Percentiles rank a stretch among this genome's conserved stretches.
These are phyloP conservation scores for Artomyces pyxidatus DNA, from an alignment of 768 basidiomycete genomes.

Conservation along the genomic window DNA sequence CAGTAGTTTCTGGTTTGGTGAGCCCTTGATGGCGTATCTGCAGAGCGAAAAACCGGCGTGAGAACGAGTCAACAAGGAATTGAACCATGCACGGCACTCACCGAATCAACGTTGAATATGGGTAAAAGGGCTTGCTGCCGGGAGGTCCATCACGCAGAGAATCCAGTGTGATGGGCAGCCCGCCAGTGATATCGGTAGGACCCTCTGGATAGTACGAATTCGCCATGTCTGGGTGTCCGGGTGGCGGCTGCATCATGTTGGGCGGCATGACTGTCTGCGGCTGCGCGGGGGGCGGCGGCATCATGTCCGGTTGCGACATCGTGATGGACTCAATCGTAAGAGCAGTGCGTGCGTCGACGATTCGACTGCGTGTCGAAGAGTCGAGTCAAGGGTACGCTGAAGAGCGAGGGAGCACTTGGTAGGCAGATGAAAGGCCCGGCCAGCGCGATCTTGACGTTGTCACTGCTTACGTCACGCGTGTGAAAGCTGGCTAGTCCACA, in stretches of 20 bases:
- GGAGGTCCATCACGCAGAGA: slow-evolving; percentile 82
- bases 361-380: not conserved
- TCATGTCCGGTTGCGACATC: slow-evolving; percentile 4
- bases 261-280: slow-evolving; percentile 51
- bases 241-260: slow-evolving; percentile 48
- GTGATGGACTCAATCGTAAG: not conserved
- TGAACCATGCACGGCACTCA: slow-evolving; percentile 29
- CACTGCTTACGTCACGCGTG: slow-evolving; percentile 41
- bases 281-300: slow-evolving; percentile 34
- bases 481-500: slow-evolving; percentile 37
- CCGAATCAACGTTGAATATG: slow-evolving; percentile 87
- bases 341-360: not conserved
- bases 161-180: slow-evolving; percentile 80
- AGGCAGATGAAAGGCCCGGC: not conserved
- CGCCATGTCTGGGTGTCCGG: slow-evolving; percentile 24
- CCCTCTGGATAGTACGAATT: slow-evolving; percentile 64
- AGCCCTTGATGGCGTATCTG: slow-evolving; percentile 88
- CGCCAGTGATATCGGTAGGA: slow-evolving; percentile 73
- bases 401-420: not conserved
- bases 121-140: slow-evolving; percentile 86
- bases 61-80: not conserved
- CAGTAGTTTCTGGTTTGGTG: slow-evolving; percentile 77
- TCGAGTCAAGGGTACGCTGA: slow-evolving; percentile 13
- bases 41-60: not conserved
- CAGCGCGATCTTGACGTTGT: slow-evolving; percentile 36